Base-by-base conservation (phyloP, 352 stramenopile species). In the Globisporangium camurandrum region DNA sequence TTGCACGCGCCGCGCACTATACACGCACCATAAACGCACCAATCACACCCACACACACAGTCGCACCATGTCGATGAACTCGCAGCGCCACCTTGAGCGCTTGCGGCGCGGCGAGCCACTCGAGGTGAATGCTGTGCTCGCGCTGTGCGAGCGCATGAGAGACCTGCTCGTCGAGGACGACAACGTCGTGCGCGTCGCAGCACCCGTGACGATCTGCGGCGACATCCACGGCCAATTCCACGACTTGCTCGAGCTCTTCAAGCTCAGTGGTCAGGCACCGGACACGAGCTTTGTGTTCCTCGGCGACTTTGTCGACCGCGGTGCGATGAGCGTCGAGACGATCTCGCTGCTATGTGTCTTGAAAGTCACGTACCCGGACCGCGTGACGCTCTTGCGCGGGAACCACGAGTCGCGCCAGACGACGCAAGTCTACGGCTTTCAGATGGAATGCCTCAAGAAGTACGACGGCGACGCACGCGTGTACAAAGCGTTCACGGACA, bases 161-260 rank as follows among this genome's bases (percentile, higher is more conserved):
- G 75, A 91, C 46, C 47, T 86, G 2, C 63, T 88, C 14, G 64
- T 78, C 9, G 71, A 84, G 50, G 84, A 96, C 47, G 76, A 89
- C 34, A 95, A 93, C 52, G 72, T 95, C 20, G 73, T 96, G 22
- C 49, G 53, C 24, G 69, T 96, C 9, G 41, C 49, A n/a, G 76
- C 83, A 20, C 85, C 87, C 53, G 71, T 96, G 40, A 84, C 72
- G 19, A 76, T 95, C 23, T 89, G 87, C 37, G 95, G 96, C 40
- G 96, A 99, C 74, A 88, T 99, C 50, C 96, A 99, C 66, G 96
- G 96, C 12, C 96, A 98, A 70, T 98, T 98, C 71, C 95, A 95
- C 62, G 96, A 99, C 72, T 71, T 99, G 33, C 56, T 98, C 8
- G 84, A 97, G 56, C 71, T 98, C 34, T 89, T 98, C 36, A 79